Evolutionary conservation across 441 rosid species (phyloP).

Genomic region (Adansonia gregorii): DNA sequence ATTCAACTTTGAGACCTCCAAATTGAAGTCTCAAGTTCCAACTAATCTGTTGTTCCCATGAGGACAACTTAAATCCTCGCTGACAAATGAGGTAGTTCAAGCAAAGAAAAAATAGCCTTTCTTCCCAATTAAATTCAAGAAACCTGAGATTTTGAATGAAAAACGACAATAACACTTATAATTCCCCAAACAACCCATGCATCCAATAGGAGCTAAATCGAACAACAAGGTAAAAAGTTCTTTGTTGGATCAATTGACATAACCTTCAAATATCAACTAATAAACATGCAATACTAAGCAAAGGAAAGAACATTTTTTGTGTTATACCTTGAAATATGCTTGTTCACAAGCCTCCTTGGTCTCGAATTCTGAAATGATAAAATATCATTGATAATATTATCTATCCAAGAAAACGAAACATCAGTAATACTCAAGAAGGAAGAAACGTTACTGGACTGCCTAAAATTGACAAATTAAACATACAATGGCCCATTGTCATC

Average conservation of each 20-base stretch:
- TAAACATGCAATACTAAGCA: constrained; percentile 8
- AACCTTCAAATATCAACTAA: constrained; percentile 13
- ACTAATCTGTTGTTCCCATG: neutral
- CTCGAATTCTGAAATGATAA: constrained; percentile 69
- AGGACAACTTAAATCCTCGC: constrained; percentile 2
- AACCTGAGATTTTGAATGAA: constrained; percentile 11
- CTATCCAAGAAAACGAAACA: constrained; percentile 14
- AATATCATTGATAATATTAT: constrained; percentile 9
- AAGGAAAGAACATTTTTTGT: constrained; percentile 13
- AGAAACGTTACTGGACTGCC: neutral
- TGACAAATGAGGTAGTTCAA: constrained; percentile 6
- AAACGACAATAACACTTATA: constrained; percentile 12
- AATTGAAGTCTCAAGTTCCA: constrained; percentile 9
- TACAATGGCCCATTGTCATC: neutral
- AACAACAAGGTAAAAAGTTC: neutral
- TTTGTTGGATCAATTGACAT: neutral
- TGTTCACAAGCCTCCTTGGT: constrained; percentile 73
- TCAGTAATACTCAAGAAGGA: neutral
- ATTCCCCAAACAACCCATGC: constrained; percentile 4
- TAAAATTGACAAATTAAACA: neutral
- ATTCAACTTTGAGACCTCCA: neutral
- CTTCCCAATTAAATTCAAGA: constrained; percentile 1
- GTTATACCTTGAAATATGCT: constrained; percentile 80
- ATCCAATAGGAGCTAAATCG: neutral
- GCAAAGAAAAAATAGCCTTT: neutral